Conservation (phyloP, 257 asterid genomes). For the Mitragyna speciosa region DNA sequence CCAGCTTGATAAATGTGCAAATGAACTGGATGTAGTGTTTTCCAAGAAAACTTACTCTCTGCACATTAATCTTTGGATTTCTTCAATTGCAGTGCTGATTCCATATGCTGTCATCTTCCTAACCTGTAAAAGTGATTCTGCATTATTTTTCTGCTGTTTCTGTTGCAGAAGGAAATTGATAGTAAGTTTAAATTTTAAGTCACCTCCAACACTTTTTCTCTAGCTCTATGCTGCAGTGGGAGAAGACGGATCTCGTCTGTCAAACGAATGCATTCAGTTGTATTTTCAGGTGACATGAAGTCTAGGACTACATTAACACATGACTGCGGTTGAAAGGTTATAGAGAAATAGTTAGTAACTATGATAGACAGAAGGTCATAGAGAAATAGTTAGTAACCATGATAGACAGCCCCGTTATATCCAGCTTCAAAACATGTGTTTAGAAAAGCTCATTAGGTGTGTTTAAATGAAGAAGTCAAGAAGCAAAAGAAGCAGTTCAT, state of each 20-base stretch:
- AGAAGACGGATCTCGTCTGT: conserved; percentile 83
- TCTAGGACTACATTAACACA: conserved; percentile 73
- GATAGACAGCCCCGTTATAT: not conserved
- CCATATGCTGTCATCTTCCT: conserved; percentile 74
- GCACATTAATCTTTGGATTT: conserved; percentile 45
- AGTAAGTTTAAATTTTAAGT: not conserved
- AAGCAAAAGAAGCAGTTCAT: not conserved
- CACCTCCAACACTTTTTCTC: conserved; percentile 73
- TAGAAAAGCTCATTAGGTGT: not conserved
- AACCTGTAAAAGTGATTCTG: conserved; percentile 52
- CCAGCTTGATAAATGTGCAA: not conserved
- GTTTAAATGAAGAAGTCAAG: not conserved
- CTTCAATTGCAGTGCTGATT: conserved; percentile 64
- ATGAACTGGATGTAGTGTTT: not conserved
- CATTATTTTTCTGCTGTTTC: conserved; percentile 4
- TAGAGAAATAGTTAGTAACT: not conserved
- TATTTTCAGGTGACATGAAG: conserved; percentile 95
- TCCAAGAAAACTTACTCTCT: conserved; percentile 44
- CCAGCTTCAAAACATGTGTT: not conserved
- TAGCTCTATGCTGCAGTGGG: conserved; percentile 76
- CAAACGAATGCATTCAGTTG: conserved; percentile 64
- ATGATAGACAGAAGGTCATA: not conserved
- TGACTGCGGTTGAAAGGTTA: conserved; percentile 52
- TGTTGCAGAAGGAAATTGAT: conserved; percentile 7
- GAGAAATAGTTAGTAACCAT: not conserved